Evolutionary conservation across 148 eudicot species (phyloP), one percentile per base, ranked within the genome.

Genomic region (Pharnaceum exiguum): DNA sequence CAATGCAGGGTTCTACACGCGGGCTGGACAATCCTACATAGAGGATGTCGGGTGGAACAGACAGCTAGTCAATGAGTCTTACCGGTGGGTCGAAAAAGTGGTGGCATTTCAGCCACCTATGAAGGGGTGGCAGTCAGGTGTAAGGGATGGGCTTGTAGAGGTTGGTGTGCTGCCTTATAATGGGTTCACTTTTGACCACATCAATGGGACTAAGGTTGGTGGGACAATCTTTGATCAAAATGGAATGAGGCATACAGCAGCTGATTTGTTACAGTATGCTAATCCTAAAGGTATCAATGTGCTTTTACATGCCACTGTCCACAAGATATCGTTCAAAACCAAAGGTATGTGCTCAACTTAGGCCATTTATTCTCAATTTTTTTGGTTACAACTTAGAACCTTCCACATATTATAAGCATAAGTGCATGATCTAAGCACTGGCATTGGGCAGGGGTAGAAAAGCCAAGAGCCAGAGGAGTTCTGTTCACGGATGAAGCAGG

Each of bases 1-100:
- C 4, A 93, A 93, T 16, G 96, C 99, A 0, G 99, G 99, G 2
- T 88, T 93, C 54, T 93, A 88, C 79, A 57, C 90, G 5, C 75
- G 96, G 11, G 96, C 99, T 10, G 77, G 76, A 38, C 11, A 68
- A 1, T 55, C 47, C 3, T 80, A 76, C 42, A 71, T 85, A 1
- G 15, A 21, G 5, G 61, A n/a, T 0, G 76, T 40, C 0, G 85
- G 94, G 1, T 89, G 94, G 94, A 84, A 86, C 7, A 71, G 71
- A 2, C 25, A 18, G 22, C 38, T 86, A 46, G 96, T 63, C 13
- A 85, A 86, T 24, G 78, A 83, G 71, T 86, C 96, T 17, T 89
- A 83, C 57, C 24, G 30, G 55, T 89, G 94, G 96, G 94, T 86
- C 6, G 96, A 89, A 54, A 65, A 76, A 7, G 70, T 76, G 51